phyloP scores from a whole-genome alignment of 345 rosid genomes.

The Turritis glabra region DNA sequence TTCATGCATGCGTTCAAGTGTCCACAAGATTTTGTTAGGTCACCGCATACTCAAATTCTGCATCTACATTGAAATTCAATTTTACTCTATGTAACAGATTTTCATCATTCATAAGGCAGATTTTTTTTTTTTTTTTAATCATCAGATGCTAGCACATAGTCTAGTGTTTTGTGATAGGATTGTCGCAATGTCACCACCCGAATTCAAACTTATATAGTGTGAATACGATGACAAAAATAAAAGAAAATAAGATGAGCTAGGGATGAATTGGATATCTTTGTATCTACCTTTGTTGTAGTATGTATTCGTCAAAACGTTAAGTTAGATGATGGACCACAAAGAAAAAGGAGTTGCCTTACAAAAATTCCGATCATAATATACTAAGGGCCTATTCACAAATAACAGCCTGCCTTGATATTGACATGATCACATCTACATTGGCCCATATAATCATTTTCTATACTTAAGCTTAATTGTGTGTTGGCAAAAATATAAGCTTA shows the following conservation, averaged over 20 bases:
- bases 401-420: slow-evolving; percentile 13
- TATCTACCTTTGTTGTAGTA: background rate
- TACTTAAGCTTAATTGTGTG: background rate
- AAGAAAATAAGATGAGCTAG: background rate
- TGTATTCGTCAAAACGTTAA: background rate
- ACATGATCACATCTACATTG: slow-evolving; percentile 11
- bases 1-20: too few species aligned
- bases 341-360: background rate
- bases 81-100: too few species aligned
- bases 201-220: background rate
- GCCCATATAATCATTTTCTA: background rate
- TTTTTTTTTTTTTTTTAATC: too few species aligned
- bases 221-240: background rate
- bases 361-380: background rate
- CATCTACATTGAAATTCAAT: too few species aligned
- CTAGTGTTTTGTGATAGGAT: background rate
- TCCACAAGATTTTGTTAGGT: too few species aligned
- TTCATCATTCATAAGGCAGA: too few species aligned
- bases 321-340: slow-evolving; percentile 19
- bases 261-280: slow-evolving; percentile 5
- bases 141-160: too few species aligned
- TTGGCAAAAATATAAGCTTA: too few species aligned
- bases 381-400: background rate
- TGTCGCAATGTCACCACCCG: background rate
- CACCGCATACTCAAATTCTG: too few species aligned